phyloP scores from a whole-genome alignment of 441 rosid species.

The Omphalea diandra region DNA sequence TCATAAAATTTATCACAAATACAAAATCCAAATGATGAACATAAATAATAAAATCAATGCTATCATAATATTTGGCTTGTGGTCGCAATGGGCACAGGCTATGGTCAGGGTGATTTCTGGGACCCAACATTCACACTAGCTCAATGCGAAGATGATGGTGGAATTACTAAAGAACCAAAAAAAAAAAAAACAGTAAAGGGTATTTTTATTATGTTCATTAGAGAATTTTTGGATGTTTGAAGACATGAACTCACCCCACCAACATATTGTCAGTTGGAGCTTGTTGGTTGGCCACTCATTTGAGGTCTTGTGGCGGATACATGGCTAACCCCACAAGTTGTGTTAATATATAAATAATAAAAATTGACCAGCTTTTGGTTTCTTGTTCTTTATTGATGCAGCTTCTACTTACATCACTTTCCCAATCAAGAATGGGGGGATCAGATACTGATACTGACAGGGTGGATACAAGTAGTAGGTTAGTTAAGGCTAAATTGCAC shows the following conservation, averaged over 20 bases:
- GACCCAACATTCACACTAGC: conserved; percentile 10
- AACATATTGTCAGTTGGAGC: conserved; percentile 20
- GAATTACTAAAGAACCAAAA: conserved; percentile 12
- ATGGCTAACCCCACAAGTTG: conserved; percentile 23
- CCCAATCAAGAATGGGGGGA: conserved; percentile 24
- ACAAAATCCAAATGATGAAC: not conserved
- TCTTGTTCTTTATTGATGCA: conserved; percentile 29
- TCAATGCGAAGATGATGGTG: conserved; percentile 21
- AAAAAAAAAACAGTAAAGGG: not conserved
- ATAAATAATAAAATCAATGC: not conserved
- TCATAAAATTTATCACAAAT: not conserved
- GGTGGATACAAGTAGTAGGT: conserved; percentile 20
- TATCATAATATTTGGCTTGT: not conserved
- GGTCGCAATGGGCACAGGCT: too few relatives aligned
- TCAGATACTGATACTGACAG: conserved; percentile 31
- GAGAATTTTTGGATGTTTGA: conserved; percentile 7
- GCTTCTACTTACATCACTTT: conserved; percentile 27
- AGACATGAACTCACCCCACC: conserved; percentile 18
- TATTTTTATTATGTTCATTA: not conserved
- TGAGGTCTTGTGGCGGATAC: conserved; percentile 14
- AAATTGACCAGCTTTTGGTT: conserved; percentile 31
- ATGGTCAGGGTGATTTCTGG: conserved; percentile 17
- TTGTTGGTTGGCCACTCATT: conserved; percentile 25
- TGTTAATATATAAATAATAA: not conserved
- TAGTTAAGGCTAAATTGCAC: too few relatives aligned